These are phyloP conservation scores for Aspergillus avenaceus DNA, from an alignment of 495 filamentous ascomycete genomes.

Conservation along the genomic window DNA sequence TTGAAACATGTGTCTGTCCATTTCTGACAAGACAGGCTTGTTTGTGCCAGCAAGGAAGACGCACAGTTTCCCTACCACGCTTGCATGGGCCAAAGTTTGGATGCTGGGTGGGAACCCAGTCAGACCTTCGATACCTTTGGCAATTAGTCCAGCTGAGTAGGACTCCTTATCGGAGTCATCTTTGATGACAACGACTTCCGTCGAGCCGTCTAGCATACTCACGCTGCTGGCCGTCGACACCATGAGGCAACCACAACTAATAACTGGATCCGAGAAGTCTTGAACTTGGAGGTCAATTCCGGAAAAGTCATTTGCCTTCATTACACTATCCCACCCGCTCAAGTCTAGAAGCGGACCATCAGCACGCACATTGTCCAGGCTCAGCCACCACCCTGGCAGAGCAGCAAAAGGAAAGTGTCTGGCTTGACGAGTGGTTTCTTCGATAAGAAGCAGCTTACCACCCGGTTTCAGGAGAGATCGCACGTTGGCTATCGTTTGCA, in stretches of 20 bases:
- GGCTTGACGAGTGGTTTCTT: slow-evolving; percentile 20
- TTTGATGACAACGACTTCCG: background rate
- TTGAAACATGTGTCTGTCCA: slow-evolving; percentile 18
- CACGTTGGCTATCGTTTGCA: background rate
- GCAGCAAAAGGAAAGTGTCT: slow-evolving; percentile 26
- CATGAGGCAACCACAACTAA: background rate
- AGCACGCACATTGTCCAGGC: background rate
- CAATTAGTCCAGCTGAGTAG: slow-evolving; percentile 6
- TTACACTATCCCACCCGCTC: background rate
- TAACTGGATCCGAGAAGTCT: background rate
- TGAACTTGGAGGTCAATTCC: background rate
- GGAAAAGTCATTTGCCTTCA: background rate
- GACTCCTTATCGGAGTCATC: background rate
- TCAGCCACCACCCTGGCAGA: slow-evolving; percentile 34
- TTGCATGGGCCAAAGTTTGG: slow-evolving; percentile 5
- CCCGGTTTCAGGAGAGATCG: slow-evolving; percentile 4
- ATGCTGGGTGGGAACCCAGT: slow-evolving; percentile 7
- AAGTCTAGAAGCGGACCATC: background rate
- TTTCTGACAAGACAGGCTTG: slow-evolving; percentile 18
- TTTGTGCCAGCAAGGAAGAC: slow-evolving; percentile 28
- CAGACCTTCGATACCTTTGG: slow-evolving; percentile 10
- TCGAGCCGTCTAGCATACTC: background rate
- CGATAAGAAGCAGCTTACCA: slow-evolving; percentile 28
- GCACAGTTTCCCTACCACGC: slow-evolving; percentile 27
- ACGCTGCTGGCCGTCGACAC: background rate